These are phyloP conservation scores for Fonsecaea erecta DNA, from an alignment of 2,329 filamentous ascomycete species.

Conservation along the genomic window DNA sequence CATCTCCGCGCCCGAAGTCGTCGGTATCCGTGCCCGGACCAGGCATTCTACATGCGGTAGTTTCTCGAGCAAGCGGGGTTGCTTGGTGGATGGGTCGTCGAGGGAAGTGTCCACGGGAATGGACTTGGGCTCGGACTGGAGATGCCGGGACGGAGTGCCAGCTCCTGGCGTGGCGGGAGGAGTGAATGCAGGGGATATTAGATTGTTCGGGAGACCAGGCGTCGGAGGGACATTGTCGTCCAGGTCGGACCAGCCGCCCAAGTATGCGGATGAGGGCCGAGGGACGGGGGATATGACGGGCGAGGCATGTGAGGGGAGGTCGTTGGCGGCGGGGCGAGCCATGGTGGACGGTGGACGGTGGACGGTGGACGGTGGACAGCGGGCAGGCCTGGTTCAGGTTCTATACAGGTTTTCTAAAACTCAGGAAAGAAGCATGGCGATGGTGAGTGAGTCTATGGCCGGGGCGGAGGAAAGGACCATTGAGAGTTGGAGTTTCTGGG, in stretches of 20 bases:
- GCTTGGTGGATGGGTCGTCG: slow-evolving; percentile 52
- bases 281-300: slow-evolving; percentile 53
- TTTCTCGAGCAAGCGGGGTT: slow-evolving; percentile 72
- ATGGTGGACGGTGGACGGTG: slow-evolving; percentile 22
- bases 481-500: not conserved
- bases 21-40: slow-evolving; percentile 92
- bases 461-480: slow-evolving; percentile 4
- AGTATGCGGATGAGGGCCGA: slow-evolving; percentile 37
- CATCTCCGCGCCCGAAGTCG: slow-evolving; percentile 90
- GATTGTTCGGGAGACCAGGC: slow-evolving; percentile 56
- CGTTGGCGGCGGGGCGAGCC: slow-evolving; percentile 34
- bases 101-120: slow-evolving; percentile 49
- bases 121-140: slow-evolving; percentile 46
- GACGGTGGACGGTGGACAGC: too few species aligned
- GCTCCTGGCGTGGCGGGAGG: slow-evolving; percentile 48
- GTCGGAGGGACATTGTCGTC: slow-evolving; percentile 42
- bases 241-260: slow-evolving; percentile 39
- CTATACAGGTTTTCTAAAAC: slow-evolving; percentile 6
- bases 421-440: slow-evolving; percentile 18
- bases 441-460: not conserved
- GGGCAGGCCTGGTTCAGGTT: not conserved
- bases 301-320: slow-evolving; percentile 61
- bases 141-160: slow-evolving; percentile 42
- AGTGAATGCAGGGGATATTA: slow-evolving; percentile 59
- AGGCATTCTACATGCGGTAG: slow-evolving; percentile 90